A percentile compares a stretch with the other conserved stretches of the same genome.
Conservation (phyloP, 306 rosid species). For the Casuarina glauca region DNA sequence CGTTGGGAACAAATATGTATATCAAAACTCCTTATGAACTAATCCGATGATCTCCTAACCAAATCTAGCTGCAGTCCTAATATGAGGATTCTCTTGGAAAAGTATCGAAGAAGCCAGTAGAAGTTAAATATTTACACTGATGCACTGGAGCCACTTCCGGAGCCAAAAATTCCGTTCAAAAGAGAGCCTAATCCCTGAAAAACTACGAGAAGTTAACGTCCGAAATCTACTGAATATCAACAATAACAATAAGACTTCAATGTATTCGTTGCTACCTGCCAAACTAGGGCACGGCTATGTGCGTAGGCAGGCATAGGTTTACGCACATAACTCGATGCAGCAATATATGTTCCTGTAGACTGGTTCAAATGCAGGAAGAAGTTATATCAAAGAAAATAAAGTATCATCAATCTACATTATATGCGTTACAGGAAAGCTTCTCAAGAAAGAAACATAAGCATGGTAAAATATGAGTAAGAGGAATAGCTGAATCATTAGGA, state of each 20-base stretch:
- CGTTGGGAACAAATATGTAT: too few relatives aligned
- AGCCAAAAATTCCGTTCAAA: slow-evolving; percentile 66
- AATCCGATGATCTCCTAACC: neutral
- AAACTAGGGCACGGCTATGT: slow-evolving; percentile 54
- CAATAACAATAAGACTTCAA: neutral
- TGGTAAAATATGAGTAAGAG: too few relatives aligned
- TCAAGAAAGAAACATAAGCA: neutral
- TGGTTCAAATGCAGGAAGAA: slow-evolving; percentile 16
- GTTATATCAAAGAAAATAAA: slow-evolving; percentile 4
- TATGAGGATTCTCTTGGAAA: neutral
- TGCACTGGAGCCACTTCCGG: slow-evolving; percentile 59
- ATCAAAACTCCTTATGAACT: neutral
- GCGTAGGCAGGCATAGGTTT: slow-evolving; percentile 9
- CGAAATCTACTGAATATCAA: neutral
- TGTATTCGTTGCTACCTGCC: slow-evolving; percentile 2
- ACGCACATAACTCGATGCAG: too few relatives aligned
- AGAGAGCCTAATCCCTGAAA: slow-evolving; percentile 76
- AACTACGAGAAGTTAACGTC: slow-evolving; percentile 11
- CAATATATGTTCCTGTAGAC: too few relatives aligned
- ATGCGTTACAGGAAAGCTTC: neutral
- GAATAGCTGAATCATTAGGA: too few relatives aligned
- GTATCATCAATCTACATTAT: neutral
- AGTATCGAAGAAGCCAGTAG: slow-evolving; percentile 45
- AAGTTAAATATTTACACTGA: too few relatives aligned
- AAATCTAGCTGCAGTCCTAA: slow-evolving; percentile 7